Percentiles rank a stretch among this genome's conserved stretches.
Evolutionary conservation across 2,329 filamentous ascomycete genomes (phyloP).

Genomic region (Claviceps lovelessii): DNA sequence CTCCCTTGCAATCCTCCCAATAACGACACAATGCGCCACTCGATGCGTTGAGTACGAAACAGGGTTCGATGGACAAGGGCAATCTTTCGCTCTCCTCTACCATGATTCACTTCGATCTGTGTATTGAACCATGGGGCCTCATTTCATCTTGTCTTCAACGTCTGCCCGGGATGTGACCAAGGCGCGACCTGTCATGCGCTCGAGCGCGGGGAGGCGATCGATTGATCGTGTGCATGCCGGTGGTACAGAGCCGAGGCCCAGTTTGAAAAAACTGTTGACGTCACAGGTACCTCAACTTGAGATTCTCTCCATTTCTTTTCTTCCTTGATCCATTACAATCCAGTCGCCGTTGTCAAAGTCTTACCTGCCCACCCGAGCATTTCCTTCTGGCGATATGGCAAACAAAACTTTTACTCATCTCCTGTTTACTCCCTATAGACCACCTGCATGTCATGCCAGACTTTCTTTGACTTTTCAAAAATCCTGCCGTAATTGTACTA

Average conservation of each 20-base stretch:
- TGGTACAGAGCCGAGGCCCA: too few relatives aligned
- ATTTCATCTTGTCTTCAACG: not conserved
- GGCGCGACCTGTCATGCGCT: not conserved
- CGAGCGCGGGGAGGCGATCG: not conserved
- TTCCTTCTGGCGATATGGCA: not conserved
- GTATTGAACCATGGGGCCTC: too few relatives aligned
- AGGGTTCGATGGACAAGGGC: too few relatives aligned
- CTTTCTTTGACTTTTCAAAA: not conserved
- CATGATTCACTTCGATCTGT: too few relatives aligned
- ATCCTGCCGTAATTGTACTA: not conserved
- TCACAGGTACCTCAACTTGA: not conserved
- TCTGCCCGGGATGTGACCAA: not conserved
- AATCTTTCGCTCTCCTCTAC: too few relatives aligned
- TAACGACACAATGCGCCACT: too few relatives aligned
- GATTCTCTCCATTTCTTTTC: not conserved
- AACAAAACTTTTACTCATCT: not conserved
- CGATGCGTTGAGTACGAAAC: too few relatives aligned
- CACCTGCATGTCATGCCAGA: not conserved
- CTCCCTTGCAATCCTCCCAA: too few relatives aligned
- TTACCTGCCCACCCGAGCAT: not conserved
- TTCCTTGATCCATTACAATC: not conserved
- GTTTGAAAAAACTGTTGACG: slow-evolving; percentile 1
- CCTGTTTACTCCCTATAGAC: not conserved
- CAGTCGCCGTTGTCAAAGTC: not conserved
- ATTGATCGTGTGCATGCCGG: not conserved